A percentile compares a stretch with the other conserved stretches of the same genome.
Evolutionary conservation across 768 basidiomycete species (phyloP).

Genomic region (Coprinopsis cinerea): DNA sequence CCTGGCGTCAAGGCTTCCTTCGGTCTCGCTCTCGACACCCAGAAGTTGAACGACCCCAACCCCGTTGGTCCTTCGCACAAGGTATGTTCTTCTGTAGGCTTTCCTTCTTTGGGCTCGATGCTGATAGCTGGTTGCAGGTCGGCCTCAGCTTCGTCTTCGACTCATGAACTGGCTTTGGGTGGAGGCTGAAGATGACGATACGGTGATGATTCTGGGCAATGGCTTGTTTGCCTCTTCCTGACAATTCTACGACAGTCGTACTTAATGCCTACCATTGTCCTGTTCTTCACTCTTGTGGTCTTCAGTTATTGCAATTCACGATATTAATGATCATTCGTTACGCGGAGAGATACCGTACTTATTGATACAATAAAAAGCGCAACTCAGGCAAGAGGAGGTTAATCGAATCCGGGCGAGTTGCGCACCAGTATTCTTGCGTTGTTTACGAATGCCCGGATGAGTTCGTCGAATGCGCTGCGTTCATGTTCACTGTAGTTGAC

Average conservation of each 20-base stretch:
- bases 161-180: conserved; percentile 40
- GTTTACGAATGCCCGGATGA: conserved; percentile 89
- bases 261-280: background rate
- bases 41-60: conserved; percentile 73
- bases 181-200: conserved; percentile 29
- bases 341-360: background rate
- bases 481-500: conserved; percentile 55
- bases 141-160: conserved; percentile 75
- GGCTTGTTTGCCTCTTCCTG: background rate
- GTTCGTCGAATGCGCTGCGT: conserved; percentile 78
- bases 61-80: conserved; percentile 72
- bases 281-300: background rate
- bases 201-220: conserved; percentile 16
- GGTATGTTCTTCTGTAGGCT: conserved; percentile 27
- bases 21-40: conserved; percentile 93
- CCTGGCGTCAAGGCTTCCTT: conserved; percentile 91
- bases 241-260: background rate
- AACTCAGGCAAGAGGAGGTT: background rate
- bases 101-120: background rate
- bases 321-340: background rate
- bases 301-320: background rate
- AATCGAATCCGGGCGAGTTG: conserved; percentile 33
- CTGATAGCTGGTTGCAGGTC: conserved; percentile 34
- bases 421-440: conserved; percentile 85
- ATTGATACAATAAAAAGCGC: background rate